phyloP scores from a whole-genome alignment of 2,329 filamentous ascomycete genomes.

The Furcasterigmium sp. region DNA sequence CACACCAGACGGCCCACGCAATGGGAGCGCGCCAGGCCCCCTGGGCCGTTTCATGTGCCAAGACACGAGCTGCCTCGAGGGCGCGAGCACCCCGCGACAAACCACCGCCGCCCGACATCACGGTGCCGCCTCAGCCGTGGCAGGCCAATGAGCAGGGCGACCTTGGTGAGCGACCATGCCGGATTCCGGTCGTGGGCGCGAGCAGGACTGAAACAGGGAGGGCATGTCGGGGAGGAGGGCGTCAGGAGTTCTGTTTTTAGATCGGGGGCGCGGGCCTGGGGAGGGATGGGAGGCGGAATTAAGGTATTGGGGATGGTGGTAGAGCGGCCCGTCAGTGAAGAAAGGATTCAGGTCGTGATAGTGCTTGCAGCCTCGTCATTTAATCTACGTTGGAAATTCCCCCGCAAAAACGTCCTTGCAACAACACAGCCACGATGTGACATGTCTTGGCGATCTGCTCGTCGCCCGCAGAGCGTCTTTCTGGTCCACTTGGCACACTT shows the following conservation, averaged over 20 bases:
- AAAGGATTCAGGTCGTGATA: not conserved
- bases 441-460: not conserved
- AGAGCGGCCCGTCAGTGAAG: not conserved
- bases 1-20: not conserved
- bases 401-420: too few species aligned
- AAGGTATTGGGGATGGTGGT: not conserved
- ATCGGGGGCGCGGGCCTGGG: not conserved
- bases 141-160: not conserved
- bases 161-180: not conserved
- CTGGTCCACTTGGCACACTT: not conserved
- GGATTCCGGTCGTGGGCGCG: not conserved
- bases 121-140: not conserved
- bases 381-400: not conserved
- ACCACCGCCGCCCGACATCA: not conserved
- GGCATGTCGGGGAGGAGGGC: not conserved
- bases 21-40: not conserved
- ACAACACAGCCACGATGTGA: not conserved
- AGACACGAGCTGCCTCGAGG: not conserved
- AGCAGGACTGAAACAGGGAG: not conserved
- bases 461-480: not conserved
- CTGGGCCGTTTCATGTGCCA: not conserved
- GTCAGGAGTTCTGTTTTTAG: not conserved
- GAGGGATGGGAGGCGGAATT: not conserved
- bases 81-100: not conserved
- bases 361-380: not conserved